Conservation (phyloP, 2,329 filamentous ascomycete genomes). For the Hypoxylon sp. region DNA sequence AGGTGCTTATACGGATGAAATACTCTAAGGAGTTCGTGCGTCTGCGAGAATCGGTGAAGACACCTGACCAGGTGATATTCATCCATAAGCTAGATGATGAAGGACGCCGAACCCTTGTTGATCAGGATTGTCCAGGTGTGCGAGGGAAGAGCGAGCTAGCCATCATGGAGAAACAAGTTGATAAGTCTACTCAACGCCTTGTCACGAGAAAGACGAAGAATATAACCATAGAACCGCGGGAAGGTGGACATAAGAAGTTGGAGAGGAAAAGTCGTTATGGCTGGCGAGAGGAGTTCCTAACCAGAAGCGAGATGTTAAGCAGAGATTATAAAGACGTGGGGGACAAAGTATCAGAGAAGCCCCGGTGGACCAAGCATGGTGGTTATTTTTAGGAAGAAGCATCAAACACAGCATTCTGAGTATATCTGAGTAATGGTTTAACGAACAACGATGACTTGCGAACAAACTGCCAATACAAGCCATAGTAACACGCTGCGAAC, state of each 20-base stretch:
- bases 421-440: background rate
- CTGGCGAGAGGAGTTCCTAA: conserved; percentile 29
- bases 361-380: background rate
- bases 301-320: conserved; percentile 2
- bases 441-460: background rate
- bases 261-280: background rate
- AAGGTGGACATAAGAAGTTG: conserved; percentile 17
- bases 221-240: conserved; percentile 46
- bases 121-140: conserved; percentile 40
- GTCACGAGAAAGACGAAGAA: conserved; percentile 5
- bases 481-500: background rate
- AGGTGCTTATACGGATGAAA: conserved; percentile 41
- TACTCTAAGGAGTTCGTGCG: conserved; percentile 44
- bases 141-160: conserved; percentile 48
- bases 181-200: background rate
- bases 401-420: background rate
- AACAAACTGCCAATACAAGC: background rate
- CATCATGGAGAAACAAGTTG: conserved; percentile 31
- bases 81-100: conserved; percentile 39
- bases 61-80: conserved; percentile 52
- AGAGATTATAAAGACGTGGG: background rate
- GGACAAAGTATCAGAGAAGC: background rate
- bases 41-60: conserved; percentile 40
- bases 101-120: conserved; percentile 32
- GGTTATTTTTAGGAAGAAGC: background rate